Conservation (phyloP, 164 flowering plant genomes). For the Annona cherimola region DNA sequence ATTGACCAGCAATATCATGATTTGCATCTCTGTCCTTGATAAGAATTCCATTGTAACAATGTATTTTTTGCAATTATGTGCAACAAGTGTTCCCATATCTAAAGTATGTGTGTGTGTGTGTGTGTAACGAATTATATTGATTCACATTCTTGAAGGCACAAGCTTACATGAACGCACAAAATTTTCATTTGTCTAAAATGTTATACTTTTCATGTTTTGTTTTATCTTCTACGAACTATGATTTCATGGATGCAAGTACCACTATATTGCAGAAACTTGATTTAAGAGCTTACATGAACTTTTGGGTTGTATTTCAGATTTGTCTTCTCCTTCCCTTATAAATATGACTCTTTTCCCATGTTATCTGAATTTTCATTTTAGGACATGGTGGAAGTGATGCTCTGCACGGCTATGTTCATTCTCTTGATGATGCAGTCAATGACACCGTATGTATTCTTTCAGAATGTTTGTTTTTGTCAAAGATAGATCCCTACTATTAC, state of each 20-base stretch:
- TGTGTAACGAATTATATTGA: too few relatives aligned
- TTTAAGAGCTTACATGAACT: neutral
- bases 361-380: conserved; percentile 10
- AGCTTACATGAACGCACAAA: too few relatives aligned
- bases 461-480: neutral
- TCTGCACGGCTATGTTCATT: conserved; percentile 82
- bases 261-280: neutral
- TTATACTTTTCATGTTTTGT: too few relatives aligned
- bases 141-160: too few relatives aligned
- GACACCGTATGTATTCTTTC: conserved; percentile 46
- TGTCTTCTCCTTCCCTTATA: neutral
- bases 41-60: too few relatives aligned
- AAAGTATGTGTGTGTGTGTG: too few relatives aligned
- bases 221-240: neutral
- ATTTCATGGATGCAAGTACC: neutral
- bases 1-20: too few relatives aligned
- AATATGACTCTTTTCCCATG: neutral
- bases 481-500: neutral
- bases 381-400: conserved; percentile 98
- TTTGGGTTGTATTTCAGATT: neutral
- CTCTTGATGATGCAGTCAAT: conserved; percentile 63
- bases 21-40: too few relatives aligned
- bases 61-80: too few relatives aligned
- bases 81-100: too few relatives aligned
- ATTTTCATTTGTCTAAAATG: too few relatives aligned